Base-by-base conservation (phyloP, 352 stramenopile genomes). In the Globisporangium echinulatum region DNA sequence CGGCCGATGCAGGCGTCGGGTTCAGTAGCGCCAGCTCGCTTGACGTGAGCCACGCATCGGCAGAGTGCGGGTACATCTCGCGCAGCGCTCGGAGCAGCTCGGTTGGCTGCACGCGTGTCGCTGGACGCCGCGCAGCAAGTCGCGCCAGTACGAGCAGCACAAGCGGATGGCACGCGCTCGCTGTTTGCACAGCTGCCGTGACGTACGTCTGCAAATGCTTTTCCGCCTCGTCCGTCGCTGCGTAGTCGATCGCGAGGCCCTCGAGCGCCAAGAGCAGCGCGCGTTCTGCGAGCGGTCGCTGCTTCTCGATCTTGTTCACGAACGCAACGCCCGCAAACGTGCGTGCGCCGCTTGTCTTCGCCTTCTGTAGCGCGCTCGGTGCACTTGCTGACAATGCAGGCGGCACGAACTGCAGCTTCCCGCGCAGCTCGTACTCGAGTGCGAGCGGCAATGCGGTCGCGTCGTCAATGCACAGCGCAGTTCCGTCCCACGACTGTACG, bases 241-340 rank as follows among this genome's bases (percentile, higher is more conserved):
- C 52, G 59, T 85, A 86, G 13, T 72, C 66, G 4, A 92, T 68
- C 25, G 65, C 52, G 0, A 92, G 60, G 13, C 79, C 43, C 50
- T 92, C 82, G n/a, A 92, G 49, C 14, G 72, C 75, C 11, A 57
- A 13, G n/a, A 92, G 83, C 19, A 92, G 43, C 4, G 79, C 59
- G 6, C 66, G 64, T 55, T 89, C 78, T 5, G 43, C 49, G 49
- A 82, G 69, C 33, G 68, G 53, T 33, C 68, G 64, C 47, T 68
- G 64, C 25, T 57, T 62, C 0, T 36, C 54, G 10, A 89, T 44
- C 1, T 61, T 77, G 46, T 66, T 48, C n/a, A 89, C n/a, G 19
- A 71, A 74, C 8, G 78, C 88, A 3, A 85, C 52, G 0, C 82
- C 82, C 33, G 63, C 71, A 68, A 90, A 90, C 3, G 80, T 74